Percentiles rank a stretch among this genome's conserved stretches.
These are phyloP conservation scores for Candida nitratophila DNA, from an alignment of 805 yeast genomes.

Conservation along the genomic window DNA sequence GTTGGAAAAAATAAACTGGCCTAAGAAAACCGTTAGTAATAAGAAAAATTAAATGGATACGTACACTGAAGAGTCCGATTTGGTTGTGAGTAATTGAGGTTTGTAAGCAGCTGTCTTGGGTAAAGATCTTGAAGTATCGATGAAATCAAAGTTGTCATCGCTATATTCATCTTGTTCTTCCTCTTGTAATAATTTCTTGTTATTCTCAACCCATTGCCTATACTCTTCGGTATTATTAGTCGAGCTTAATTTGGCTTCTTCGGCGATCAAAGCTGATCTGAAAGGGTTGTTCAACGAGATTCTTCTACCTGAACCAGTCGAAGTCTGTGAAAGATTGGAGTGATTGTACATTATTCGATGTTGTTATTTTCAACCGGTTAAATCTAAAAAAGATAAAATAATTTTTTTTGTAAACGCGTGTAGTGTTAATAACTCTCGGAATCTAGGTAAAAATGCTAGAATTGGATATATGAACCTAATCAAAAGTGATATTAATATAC, in stretches of 20 bases:
- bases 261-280: constrained; percentile 37
- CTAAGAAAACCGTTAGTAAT: no score
- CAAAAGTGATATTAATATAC: no score
- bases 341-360: constrained; percentile 22
- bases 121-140: constrained; percentile 17
- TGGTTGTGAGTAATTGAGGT: constrained; percentile 12
- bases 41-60: constrained; percentile 8
- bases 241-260: constrained; percentile 16
- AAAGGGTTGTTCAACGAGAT: constrained; percentile 71
- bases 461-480: no score
- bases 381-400: no score
- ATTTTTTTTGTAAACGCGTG: no score
- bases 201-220: constrained; percentile 52
- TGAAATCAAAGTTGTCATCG: constrained; percentile 26
- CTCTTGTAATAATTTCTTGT: constrained; percentile 22
- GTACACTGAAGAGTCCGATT: constrained; percentile 17
- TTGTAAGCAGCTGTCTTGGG: constrained; percentile 5
- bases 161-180: constrained; percentile 34
- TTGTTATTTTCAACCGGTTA: no score
- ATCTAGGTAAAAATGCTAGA: no score
- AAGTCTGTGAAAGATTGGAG: constrained; percentile 22
- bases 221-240: constrained; percentile 26
- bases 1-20: no score
- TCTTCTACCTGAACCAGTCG: constrained; percentile 34
- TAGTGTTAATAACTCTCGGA: no score